Percentiles rank a stretch among this genome's conserved stretches.
Conservation (phyloP, 495 filamentous ascomycete species). For the Podospora bellae-mahoneyi region DNA sequence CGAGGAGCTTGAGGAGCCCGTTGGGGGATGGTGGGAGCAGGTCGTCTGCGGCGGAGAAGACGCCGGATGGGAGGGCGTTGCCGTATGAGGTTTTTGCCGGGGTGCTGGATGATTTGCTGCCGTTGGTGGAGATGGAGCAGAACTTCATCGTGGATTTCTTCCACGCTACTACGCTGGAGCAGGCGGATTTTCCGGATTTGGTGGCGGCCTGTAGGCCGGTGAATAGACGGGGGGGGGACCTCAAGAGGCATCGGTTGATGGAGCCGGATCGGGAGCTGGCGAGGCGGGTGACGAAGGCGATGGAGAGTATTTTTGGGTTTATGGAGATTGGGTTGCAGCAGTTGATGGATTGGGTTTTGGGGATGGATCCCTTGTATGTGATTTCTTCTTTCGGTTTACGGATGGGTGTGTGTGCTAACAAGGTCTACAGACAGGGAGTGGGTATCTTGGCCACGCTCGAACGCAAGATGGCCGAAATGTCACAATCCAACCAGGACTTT, state of each 20-base stretch:
- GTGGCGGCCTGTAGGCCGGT: constrained; percentile 63
- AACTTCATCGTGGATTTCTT: constrained; percentile 95
- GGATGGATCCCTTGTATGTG: constrained; percentile 74
- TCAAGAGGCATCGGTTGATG: constrained; percentile 66
- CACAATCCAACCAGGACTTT: constrained; percentile 90
- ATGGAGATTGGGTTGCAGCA: constrained; percentile 74
- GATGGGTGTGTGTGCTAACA: background rate
- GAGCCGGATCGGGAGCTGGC: constrained; percentile 83
- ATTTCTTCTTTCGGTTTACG: background rate
- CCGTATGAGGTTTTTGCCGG: constrained; percentile 82
- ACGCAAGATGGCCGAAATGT: constrained; percentile 67
- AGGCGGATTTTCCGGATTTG: constrained; percentile 75
- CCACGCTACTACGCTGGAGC: constrained; percentile 74
- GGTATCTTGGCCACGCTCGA: constrained; percentile 81
- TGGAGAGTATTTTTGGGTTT: constrained; percentile 83
- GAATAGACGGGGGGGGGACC: constrained; percentile 62
- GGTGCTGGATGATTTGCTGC: constrained; percentile 71
- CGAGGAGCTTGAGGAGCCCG: constrained; percentile 71
- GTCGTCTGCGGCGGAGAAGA: constrained; percentile 54
- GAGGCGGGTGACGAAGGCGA: constrained; percentile 70
- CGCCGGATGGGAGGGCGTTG: constrained; percentile 61
- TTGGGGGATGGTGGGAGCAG: constrained; percentile 57
- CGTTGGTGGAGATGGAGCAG: constrained; percentile 82
- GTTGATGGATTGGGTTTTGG: constrained; percentile 78
- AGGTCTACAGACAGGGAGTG: constrained; percentile 66